A percentile compares a stretch with the other conserved stretches of the same genome.
Conservation (phyloP, 2,329 filamentous ascomycete species). For the Chaetomium sp. region DNA sequence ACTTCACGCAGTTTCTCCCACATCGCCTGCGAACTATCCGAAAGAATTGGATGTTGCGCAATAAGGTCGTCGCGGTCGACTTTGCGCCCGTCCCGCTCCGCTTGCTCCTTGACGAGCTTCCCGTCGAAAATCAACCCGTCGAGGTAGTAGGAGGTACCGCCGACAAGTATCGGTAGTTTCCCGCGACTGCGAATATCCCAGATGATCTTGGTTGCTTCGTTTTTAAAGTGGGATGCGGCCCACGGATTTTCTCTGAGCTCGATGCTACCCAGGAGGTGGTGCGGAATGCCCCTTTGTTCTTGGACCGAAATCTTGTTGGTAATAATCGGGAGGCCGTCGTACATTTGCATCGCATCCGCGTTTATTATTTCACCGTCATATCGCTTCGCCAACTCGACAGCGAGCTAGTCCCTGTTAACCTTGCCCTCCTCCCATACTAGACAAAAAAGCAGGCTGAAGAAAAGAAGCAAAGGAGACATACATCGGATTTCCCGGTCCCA, state of each 20-base stretch:
- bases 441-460: background rate
- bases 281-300: constrained; percentile 73
- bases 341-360: constrained; percentile 97
- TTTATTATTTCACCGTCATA: constrained; percentile 96
- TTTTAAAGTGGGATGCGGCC: constrained; percentile 72
- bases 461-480: constrained; percentile 15
- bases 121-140: constrained; percentile 82
- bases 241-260: constrained; percentile 71
- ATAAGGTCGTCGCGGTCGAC: constrained; percentile 30
- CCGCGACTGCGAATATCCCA: constrained; percentile 71
- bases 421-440: too few species aligned
- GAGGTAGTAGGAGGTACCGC: constrained; percentile 92
- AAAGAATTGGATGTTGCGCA: constrained; percentile 61
- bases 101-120: constrained; percentile 45
- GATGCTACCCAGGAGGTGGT: constrained; percentile 81
- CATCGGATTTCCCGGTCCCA: constrained; percentile 35
- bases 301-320: constrained; percentile 81
- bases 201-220: constrained; percentile 62
- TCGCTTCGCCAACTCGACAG: constrained; percentile 74
- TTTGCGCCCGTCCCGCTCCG: background rate
- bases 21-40: constrained; percentile 64
- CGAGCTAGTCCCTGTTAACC: constrained; percentile 52
- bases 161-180: constrained; percentile 81
- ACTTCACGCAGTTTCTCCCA: constrained; percentile 67
- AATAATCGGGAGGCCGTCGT: constrained; percentile 82